Percentiles rank a stretch among this genome's conserved stretches.
These are phyloP conservation scores for Suillus fuscotomentosus DNA, from an alignment of 768 basidiomycete species.

Conservation along the genomic window DNA sequence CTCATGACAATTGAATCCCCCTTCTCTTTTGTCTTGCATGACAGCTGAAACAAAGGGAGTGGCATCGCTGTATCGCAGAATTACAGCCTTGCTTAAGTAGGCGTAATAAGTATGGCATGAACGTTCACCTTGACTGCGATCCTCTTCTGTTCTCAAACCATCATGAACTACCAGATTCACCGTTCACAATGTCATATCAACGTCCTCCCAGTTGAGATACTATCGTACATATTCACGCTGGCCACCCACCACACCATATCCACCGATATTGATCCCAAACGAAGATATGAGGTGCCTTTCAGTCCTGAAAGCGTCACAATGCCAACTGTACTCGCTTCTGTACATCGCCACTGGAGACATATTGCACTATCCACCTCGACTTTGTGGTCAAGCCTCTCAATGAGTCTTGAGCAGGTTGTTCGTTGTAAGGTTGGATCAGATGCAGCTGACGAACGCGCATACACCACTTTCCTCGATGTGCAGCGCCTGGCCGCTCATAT, in stretches of 20 bases:
- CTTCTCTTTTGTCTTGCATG: slow-evolving; percentile 10
- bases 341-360: slow-evolving; percentile 51
- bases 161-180: slow-evolving; percentile 1
- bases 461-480: slow-evolving; percentile 28
- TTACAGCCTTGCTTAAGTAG: slow-evolving; percentile 1
- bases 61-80: neutral
- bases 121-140: neutral
- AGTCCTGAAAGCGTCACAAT: slow-evolving; percentile 40
- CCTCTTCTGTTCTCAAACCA: neutral
- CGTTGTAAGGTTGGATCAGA: neutral
- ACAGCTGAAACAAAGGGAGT: slow-evolving; percentile 8
- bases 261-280: slow-evolving; percentile 17
- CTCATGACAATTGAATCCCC: neutral
- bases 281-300: slow-evolving; percentile 25
- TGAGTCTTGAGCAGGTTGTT: slow-evolving; percentile 32
- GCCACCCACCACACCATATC: slow-evolving; percentile 34
- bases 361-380: slow-evolving; percentile 48
- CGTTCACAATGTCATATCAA: slow-evolving; percentile 31
- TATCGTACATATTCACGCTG: slow-evolving; percentile 55
- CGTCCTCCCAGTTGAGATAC: slow-evolving; percentile 53
- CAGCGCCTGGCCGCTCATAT: slow-evolving; percentile 42
- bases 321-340: slow-evolving; percentile 46
- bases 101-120: neutral
- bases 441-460: neutral
- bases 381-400: slow-evolving; percentile 56